Evolutionary conservation across 2,329 filamentous ascomycete genomes (phyloP).

Genomic region (Hypoxylon sp.): DNA sequence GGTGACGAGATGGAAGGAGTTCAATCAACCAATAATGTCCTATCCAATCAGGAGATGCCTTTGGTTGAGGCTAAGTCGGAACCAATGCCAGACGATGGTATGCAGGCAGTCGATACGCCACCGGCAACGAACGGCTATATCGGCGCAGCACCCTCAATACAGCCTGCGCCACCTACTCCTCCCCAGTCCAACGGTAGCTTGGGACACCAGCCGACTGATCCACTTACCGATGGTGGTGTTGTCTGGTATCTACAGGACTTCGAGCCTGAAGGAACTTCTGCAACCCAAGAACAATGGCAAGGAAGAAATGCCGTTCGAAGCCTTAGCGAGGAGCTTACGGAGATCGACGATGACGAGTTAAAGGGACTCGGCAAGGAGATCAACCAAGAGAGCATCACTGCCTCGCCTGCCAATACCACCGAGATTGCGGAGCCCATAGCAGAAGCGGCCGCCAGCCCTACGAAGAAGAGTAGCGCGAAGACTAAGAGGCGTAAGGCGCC

Average conservation of each 20-base stretch:
- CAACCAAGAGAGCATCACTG: slow-evolving; percentile 62
- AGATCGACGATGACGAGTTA: slow-evolving; percentile 91
- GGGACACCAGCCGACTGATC: slow-evolving; percentile 62
- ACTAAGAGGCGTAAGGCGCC: slow-evolving; percentile 49
- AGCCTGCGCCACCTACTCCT: slow-evolving; percentile 71
- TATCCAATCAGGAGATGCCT: slow-evolving; percentile 49
- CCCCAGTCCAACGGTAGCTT: slow-evolving; percentile 74
- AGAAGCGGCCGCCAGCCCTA: slow-evolving; percentile 37
- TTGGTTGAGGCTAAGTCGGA: slow-evolving; percentile 48
- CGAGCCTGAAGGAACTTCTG: slow-evolving; percentile 82
- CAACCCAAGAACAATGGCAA: slow-evolving; percentile 80
- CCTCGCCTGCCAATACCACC: slow-evolving; percentile 51
- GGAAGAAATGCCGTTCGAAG: slow-evolving; percentile 75
- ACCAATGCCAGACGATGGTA: slow-evolving; percentile 48
- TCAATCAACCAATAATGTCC: slow-evolving; percentile 50
- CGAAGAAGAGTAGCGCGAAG: slow-evolving; percentile 47
- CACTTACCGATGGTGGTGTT: slow-evolving; percentile 79
- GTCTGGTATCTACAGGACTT: slow-evolving; percentile 90
- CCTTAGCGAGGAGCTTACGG: slow-evolving; percentile 89
- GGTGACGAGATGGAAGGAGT: slow-evolving; percentile 48
- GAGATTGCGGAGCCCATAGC: slow-evolving; percentile 41
- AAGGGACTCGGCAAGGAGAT: slow-evolving; percentile 74
- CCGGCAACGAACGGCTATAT: slow-evolving; percentile 64
- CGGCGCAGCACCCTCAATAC: slow-evolving; percentile 51
- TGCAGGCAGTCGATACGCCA: slow-evolving; percentile 58